A percentile compares a stretch with the other conserved stretches of the same genome.
Conservation (phyloP, 1,284 basidiomycete species). For the Neotropicomus parvogracilis region DNA sequence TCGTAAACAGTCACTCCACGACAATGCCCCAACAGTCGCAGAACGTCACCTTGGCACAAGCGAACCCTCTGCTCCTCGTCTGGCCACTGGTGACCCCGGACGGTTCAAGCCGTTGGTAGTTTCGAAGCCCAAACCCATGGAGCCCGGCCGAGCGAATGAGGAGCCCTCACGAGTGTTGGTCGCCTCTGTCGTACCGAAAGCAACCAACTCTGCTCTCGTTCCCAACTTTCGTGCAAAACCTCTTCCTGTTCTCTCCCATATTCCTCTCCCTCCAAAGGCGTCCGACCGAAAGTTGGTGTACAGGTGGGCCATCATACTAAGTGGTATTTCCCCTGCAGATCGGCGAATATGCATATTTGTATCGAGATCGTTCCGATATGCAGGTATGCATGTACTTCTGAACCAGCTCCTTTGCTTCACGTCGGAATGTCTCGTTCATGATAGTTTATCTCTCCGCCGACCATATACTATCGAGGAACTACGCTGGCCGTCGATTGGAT, state of each 20-base stretch:
- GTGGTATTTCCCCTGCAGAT: slow-evolving; percentile 42
- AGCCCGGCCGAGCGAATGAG: neutral
- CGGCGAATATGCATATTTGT: slow-evolving; percentile 45
- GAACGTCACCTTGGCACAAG: neutral
- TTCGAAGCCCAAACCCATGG: neutral
- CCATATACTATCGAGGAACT: slow-evolving; percentile 43
- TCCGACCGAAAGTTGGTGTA: slow-evolving; percentile 53
- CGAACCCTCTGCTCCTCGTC: neutral
- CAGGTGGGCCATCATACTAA: slow-evolving; percentile 54
- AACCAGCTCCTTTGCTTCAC: neutral
- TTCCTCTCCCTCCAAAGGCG: slow-evolving; percentile 54
- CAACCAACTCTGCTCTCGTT: neutral
- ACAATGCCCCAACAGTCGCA: neutral
- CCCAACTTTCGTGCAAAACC: neutral
- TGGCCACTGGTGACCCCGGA: neutral
- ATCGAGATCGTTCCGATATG: slow-evolving; percentile 62
- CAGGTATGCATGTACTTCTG: slow-evolving; percentile 40
- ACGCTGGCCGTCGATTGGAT: slow-evolving; percentile 47
- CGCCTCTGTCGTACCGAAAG: slow-evolving; percentile 20
- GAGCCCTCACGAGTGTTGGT: neutral
- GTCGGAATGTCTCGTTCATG: neutral
- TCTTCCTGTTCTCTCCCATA: slow-evolving; percentile 34
- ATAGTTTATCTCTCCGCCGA: slow-evolving; percentile 61
- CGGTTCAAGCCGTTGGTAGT: slow-evolving; percentile 21
- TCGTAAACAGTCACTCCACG: neutral